These are phyloP conservation scores for Poa annua DNA, from an alignment of 176 grass and related monocot genomes.

Conservation along the genomic window DNA sequence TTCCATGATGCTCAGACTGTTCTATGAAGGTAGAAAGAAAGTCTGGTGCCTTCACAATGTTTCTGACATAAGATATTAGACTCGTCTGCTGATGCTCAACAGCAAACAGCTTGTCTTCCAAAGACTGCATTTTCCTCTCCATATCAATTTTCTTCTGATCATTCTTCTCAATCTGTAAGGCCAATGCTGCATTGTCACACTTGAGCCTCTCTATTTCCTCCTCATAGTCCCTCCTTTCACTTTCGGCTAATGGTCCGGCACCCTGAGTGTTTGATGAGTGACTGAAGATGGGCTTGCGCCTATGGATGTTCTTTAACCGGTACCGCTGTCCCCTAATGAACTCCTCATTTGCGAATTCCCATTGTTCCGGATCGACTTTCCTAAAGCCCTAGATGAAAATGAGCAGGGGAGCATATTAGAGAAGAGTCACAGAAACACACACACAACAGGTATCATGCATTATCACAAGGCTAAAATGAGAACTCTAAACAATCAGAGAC, in stretches of 20 bases:
- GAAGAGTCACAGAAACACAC: not conserved
- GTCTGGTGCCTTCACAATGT: conserved; percentile 62
- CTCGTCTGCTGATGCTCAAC: conserved; percentile 63
- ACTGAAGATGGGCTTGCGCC: conserved; percentile 91
- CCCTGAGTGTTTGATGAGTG: conserved; percentile 69
- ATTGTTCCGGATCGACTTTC: conserved; percentile 87
- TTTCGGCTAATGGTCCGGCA: conserved; percentile 53
- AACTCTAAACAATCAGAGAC: not conserved
- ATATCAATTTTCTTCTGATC: conserved; percentile 57
- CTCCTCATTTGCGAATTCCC: conserved; percentile 94
- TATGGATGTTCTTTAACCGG: conserved; percentile 78
- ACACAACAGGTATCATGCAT: not conserved
- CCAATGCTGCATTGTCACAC: conserved; percentile 56
- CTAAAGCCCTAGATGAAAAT: conserved; percentile 68
- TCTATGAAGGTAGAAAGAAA: conserved; percentile 58
- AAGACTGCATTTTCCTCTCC: conserved; percentile 78
- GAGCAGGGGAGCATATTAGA: not conserved
- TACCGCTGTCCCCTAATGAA: conserved; percentile 70
- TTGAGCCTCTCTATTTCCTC: conserved; percentile 84
- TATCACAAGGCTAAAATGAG: conserved; percentile 1
- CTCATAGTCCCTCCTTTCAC: conserved; percentile 68
- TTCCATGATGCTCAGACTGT: conserved; percentile 58
- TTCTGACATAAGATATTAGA: conserved; percentile 60
- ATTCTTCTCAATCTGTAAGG: conserved; percentile 66
- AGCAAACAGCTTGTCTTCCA: conserved; percentile 73